Evolutionary conservation across 495 filamentous ascomycete genomes (phyloP).

Genomic region (Platismatia glauca): DNA sequence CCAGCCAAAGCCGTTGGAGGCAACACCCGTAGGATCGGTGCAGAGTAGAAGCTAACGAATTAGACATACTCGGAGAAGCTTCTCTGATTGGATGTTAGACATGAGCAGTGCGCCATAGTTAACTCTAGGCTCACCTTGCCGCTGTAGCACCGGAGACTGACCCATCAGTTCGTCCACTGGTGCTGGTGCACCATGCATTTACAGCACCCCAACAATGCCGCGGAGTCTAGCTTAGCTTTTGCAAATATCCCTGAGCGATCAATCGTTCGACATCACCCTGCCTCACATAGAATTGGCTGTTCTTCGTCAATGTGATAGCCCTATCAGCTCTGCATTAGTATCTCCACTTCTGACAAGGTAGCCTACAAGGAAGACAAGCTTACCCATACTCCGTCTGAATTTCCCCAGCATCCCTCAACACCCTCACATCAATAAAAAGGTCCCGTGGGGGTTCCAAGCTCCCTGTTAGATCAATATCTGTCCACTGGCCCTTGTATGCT

Average conservation of each 20-base stretch:
- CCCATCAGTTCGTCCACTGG: background rate
- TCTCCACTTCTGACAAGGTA: background rate
- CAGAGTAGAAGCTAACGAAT: background rate
- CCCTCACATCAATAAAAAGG: constrained; percentile 94
- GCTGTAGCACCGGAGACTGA: background rate
- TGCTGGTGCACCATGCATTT: no score
- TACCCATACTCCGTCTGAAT: constrained; percentile 99
- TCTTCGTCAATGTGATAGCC: constrained; percentile 92
- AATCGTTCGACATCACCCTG: constrained; percentile 93
- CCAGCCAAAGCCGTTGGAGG: background rate
- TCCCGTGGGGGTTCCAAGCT: constrained; percentile 90
- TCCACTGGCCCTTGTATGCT: constrained; percentile 98
- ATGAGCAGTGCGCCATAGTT: background rate
- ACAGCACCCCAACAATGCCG: background rate
- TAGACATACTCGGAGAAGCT: background rate
- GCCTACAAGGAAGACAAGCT: constrained; percentile 23
- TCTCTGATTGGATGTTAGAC: background rate
- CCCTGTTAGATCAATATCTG: constrained; percentile 92
- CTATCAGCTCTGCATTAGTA: constrained; percentile 35
- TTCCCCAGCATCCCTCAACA: constrained; percentile 94
- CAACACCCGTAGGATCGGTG: background rate
- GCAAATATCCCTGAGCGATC: constrained; percentile 94
- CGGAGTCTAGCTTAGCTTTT: constrained; percentile 63
- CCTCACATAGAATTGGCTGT: constrained; percentile 94
- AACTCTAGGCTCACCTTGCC: background rate